Base-by-base conservation (phyloP, 2,329 filamentous ascomycete genomes). In the Penicillium hordei region DNA sequence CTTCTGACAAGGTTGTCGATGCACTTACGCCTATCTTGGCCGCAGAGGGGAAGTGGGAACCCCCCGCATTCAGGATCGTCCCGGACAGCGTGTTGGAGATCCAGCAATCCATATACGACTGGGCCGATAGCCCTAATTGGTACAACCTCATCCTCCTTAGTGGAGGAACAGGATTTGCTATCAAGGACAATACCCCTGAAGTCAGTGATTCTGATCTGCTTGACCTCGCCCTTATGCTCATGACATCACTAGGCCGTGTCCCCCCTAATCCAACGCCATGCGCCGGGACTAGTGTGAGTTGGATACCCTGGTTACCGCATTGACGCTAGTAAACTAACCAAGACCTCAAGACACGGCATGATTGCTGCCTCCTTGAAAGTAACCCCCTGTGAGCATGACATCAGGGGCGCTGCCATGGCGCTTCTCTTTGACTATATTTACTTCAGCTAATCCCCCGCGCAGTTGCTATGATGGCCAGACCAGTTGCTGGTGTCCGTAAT, bases 391-490 rank as follows among this genome's bases (percentile, higher is more conserved):
- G 79, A 79, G 89, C 39, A 52, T 52, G 61, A 40, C 54, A 60
- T 61, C 51, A 64, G 51, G 58, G 51, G 39, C 36, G 52, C 36
- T 34, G 40, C 48, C 31, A 45, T n/a, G 29, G 55, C 23, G 23
- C 25, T 40, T 55, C 36, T 55, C 23, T n/a, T 8, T 9, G 43
- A 54, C 33, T 64, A 64, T 38, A 60, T 51, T 68, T 53, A 48
- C 39, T 46, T 38, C 38, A 45, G 48, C 65, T 75, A 56, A 75
- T 48, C 13, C 50, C 49, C n/a, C 48, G 19, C 25, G 17, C 53
- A 96, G 92, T 99, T 77, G 94, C 94, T 44, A 88, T 96, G 79
- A 99, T 99, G 94, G 90, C 94, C 51, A 86, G 94, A 45, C 94
- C 94, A 5, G 90, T 95, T 13, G 94, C 94, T 23, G 94, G 94